Evolutionary conservation across 2,329 filamentous ascomycete species (phyloP).

Genomic region (Curvularia hawaiiensis): DNA sequence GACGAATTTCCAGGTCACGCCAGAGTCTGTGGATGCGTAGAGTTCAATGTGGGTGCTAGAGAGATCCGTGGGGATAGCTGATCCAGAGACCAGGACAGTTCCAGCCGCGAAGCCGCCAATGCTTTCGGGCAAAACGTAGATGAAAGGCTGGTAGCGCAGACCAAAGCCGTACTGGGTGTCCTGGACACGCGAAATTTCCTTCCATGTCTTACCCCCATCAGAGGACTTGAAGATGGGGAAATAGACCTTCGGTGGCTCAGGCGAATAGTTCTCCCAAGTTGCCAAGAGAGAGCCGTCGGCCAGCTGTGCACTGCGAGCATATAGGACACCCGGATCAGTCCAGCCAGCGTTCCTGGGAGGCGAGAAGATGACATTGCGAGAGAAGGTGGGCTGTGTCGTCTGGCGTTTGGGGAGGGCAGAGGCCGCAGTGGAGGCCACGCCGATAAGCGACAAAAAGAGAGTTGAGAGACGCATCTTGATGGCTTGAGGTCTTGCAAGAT

Average conservation of each 20-base stretch:
- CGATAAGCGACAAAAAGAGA: slow-evolving; percentile 30
- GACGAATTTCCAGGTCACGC: slow-evolving; percentile 69
- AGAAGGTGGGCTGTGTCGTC: slow-evolving; percentile 33
- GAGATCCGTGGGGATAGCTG: slow-evolving; percentile 63
- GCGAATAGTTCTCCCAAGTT: slow-evolving; percentile 62
- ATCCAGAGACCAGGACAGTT: slow-evolving; percentile 67
- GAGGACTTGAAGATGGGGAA: slow-evolving; percentile 55
- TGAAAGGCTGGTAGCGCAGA: slow-evolving; percentile 70
- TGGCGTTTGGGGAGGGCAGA: slow-evolving; percentile 33
- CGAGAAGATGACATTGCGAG: slow-evolving; percentile 48
- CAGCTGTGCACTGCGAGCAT: slow-evolving; percentile 57
- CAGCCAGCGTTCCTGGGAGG: slow-evolving; percentile 50
- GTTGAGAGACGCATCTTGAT: slow-evolving; percentile 40
- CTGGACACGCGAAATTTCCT: slow-evolving; percentile 64
- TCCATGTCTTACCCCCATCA: slow-evolving; percentile 62
- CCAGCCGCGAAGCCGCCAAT: slow-evolving; percentile 65
- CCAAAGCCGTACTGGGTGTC: slow-evolving; percentile 72
- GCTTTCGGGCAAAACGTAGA: slow-evolving; percentile 65
- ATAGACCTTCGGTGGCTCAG: slow-evolving; percentile 51
- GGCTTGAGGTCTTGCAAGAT: slow-evolving; percentile 13
- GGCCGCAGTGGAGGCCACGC: slow-evolving; percentile 17
- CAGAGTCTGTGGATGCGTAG: slow-evolving; percentile 67
- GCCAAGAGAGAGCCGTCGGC: slow-evolving; percentile 54
- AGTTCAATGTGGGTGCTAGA: slow-evolving; percentile 70
- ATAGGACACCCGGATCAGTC: slow-evolving; percentile 55